Evolutionary conservation across 306 rosid genomes (phyloP).

Genomic region (Coriaria nepalensis): DNA sequence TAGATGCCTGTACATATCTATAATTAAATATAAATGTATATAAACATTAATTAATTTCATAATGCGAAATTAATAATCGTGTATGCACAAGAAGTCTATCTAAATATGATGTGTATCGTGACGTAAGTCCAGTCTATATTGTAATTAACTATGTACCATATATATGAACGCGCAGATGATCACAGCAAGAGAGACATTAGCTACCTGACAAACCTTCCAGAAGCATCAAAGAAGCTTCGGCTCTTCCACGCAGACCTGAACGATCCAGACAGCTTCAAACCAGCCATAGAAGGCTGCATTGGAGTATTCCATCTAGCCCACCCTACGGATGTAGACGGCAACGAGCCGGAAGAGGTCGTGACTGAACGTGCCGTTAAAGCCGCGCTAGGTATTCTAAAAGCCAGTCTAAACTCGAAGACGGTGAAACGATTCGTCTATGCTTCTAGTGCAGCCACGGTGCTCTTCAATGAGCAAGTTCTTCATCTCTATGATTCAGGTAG

Average conservation of each 20-base stretch:
- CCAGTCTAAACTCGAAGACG: slow-evolving; percentile 26
- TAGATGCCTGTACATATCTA: too few relatives aligned
- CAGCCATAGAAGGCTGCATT: slow-evolving; percentile 29
- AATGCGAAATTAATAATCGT: too few relatives aligned
- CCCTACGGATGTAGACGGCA: slow-evolving; percentile 21
- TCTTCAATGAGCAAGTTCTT: background rate
- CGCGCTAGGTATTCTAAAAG: slow-evolving; percentile 37
- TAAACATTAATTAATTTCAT: too few relatives aligned
- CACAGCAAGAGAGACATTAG: slow-evolving; percentile 28
- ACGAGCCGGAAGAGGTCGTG: slow-evolving; percentile 30
- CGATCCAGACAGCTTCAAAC: slow-evolving; percentile 21
- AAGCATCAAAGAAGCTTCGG: slow-evolving; percentile 26
- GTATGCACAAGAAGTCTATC: too few relatives aligned
- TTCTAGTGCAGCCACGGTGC: slow-evolving; percentile 31
- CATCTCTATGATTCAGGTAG: too few relatives aligned
- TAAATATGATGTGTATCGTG: too few relatives aligned
- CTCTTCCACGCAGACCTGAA: slow-evolving; percentile 27
- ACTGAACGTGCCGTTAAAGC: slow-evolving; percentile 36
- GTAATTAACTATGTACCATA: too few relatives aligned
- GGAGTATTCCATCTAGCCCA: slow-evolving; percentile 48
- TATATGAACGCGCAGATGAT: too few relatives aligned
- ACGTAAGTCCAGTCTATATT: too few relatives aligned
- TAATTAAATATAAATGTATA: too few relatives aligned
- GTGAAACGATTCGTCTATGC: slow-evolving; percentile 52
- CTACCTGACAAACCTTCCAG: slow-evolving; percentile 36